phyloP scores from a whole-genome alignment of 768 basidiomycete species.

The Pleurotus sapidus region DNA sequence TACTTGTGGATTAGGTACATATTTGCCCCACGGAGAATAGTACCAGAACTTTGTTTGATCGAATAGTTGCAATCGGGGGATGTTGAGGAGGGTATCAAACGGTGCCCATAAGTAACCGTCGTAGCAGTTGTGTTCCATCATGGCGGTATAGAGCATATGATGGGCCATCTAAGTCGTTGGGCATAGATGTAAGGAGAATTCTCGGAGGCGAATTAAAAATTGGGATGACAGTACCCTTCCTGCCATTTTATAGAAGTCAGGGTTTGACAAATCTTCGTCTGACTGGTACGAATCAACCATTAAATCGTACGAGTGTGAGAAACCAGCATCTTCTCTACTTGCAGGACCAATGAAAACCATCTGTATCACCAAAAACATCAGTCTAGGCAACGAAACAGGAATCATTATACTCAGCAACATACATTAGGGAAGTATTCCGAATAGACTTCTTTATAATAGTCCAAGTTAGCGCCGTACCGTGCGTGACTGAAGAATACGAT shows the following conservation, averaged over 20 bases:
- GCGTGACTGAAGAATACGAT: conserved; percentile 51
- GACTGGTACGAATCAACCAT: conserved; percentile 45
- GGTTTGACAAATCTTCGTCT: conserved; percentile 37
- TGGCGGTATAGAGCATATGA: conserved; percentile 48
- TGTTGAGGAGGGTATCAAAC: conserved; percentile 47
- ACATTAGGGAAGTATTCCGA: conserved; percentile 49
- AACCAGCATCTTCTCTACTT: conserved; percentile 43
- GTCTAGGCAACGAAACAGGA: background rate
- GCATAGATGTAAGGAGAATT: background rate
- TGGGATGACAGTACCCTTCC: conserved; percentile 32
- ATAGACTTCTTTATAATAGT: conserved; percentile 44
- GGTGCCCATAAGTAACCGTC: conserved; percentile 52
- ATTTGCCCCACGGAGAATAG: conserved; percentile 43
- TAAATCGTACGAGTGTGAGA: conserved; percentile 47
- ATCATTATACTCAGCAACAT: conserved; percentile 11
- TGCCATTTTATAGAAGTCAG: conserved; percentile 36
- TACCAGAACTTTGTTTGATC: conserved; percentile 46
- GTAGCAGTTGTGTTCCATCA: conserved; percentile 42
- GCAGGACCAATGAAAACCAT: conserved; percentile 48
- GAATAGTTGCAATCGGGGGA: conserved; percentile 45
- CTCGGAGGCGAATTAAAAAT: too few species aligned
- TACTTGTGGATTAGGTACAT: conserved; percentile 37
- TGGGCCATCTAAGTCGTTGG: conserved; percentile 38
- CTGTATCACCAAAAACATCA: conserved; percentile 16
- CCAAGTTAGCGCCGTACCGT: conserved; percentile 43